Conservation (phyloP, 2,329 filamentous ascomycete species). For the Cercospora beticola region DNA sequence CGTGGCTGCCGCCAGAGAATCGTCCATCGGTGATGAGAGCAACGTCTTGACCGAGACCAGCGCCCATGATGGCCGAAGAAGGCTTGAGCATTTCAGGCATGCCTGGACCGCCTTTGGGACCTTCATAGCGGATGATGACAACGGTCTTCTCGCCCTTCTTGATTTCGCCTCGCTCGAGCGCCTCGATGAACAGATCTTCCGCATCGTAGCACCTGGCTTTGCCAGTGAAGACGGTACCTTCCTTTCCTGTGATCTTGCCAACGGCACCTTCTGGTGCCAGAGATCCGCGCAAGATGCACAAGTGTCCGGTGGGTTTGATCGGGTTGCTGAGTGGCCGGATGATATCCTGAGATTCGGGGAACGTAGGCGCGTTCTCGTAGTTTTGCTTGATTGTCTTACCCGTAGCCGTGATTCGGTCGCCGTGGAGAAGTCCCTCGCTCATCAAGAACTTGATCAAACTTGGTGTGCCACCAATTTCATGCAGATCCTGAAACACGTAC, state of each 20-base stretch:
- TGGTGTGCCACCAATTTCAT: constrained; percentile 52
- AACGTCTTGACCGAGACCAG: constrained; percentile 69
- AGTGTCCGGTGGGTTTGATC: constrained; percentile 69
- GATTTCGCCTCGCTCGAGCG: constrained; percentile 66
- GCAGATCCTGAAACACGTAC: constrained; percentile 61
- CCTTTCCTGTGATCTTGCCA: constrained; percentile 76
- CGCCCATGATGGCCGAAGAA: constrained; percentile 70
- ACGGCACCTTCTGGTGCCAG: constrained; percentile 69
- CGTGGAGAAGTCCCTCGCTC: constrained; percentile 51
- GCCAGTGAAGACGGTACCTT: constrained; percentile 66
- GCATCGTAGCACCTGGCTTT: constrained; percentile 69
- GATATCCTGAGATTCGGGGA: constrained; percentile 68
- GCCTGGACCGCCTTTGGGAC: constrained; percentile 70
- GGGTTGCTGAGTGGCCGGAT: constrained; percentile 67
- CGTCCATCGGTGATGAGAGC: constrained; percentile 73
- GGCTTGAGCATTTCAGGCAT: constrained; percentile 78
- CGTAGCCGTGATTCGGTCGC: constrained; percentile 51
- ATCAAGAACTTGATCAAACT: constrained; percentile 52
- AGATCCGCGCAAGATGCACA: constrained; percentile 69
- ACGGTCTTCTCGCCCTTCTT: constrained; percentile 76
- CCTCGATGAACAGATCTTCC: constrained; percentile 67
- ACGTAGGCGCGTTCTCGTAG: constrained; percentile 57
- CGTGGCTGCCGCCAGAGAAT: constrained; percentile 79
- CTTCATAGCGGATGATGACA: constrained; percentile 72
- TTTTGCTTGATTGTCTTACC: constrained; percentile 53